Percentiles rank a stretch among this genome's conserved stretches.
These are phyloP conservation scores for Magnusiomyces suaveolens DNA, from an alignment of 1,139 yeast species.

Conservation along the genomic window DNA sequence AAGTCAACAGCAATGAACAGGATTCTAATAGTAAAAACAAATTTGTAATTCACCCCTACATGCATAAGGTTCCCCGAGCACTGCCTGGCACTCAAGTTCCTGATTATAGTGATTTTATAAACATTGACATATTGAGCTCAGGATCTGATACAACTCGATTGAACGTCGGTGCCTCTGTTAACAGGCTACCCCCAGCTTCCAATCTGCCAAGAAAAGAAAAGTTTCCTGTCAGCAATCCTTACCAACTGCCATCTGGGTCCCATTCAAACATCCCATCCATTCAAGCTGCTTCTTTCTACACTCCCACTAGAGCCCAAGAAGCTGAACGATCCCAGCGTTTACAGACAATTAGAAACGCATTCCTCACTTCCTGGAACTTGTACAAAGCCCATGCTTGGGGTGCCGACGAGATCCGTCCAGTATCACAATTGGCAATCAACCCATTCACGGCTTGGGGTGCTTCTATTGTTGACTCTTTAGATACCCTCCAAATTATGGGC, in stretches of 20 bases:
- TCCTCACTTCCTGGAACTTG: slow-evolving; percentile 48
- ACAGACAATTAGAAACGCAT: slow-evolving; percentile 41
- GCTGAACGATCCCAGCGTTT: slow-evolving; percentile 29
- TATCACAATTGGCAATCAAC: slow-evolving; percentile 29
- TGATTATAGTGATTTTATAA: slow-evolving; percentile 4
- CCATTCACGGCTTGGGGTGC: slow-evolving; percentile 44
- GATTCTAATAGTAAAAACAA: neutral
- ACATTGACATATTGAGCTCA: slow-evolving; percentile 13
- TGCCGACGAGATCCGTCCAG: slow-evolving; percentile 48
- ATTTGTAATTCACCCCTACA: neutral
- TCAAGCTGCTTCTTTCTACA: slow-evolving; percentile 8
- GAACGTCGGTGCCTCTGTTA: neutral
- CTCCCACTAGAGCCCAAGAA: slow-evolving; percentile 5
- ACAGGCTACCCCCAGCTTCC: slow-evolving; percentile 11
- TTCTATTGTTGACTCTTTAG: slow-evolving; percentile 57
- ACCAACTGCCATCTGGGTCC: slow-evolving; percentile 12
- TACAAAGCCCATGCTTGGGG: slow-evolving; percentile 59
- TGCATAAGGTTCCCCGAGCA: neutral
- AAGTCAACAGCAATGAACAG: neutral
- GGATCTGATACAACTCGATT: slow-evolving; percentile 14
- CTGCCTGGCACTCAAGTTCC: neutral
- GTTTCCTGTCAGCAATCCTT: slow-evolving; percentile 18
- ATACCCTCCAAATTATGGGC: slow-evolving; percentile 57
- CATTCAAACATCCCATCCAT: slow-evolving; percentile 5
- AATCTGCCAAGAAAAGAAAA: slow-evolving; percentile 21